Percentiles rank a stretch among this genome's conserved stretches.
These are phyloP conservation scores for Alloascoidea hylecoeti DNA, from an alignment of 805 yeast genomes.

Conservation along the genomic window DNA sequence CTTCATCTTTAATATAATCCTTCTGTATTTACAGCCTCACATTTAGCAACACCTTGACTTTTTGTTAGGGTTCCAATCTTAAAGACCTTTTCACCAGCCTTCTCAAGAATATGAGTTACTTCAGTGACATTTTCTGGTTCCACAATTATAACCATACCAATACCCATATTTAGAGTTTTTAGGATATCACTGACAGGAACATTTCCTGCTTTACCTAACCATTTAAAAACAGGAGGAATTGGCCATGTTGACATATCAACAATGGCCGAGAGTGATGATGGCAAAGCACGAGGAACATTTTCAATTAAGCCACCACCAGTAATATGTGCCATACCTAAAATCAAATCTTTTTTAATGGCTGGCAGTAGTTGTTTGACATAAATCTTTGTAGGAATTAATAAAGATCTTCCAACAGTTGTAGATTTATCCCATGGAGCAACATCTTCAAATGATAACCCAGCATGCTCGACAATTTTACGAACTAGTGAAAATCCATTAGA, in stretches of 20 bases:
- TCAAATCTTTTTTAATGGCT: conserved; percentile 47
- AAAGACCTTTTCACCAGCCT: conserved; percentile 65
- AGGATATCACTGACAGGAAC: conserved; percentile 76
- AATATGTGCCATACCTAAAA: conserved; percentile 88
- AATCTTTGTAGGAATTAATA: conserved; percentile 82
- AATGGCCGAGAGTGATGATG: conserved; percentile 62
- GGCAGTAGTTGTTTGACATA: conserved; percentile 86
- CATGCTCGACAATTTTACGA: conserved; percentile 76
- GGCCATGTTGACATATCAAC: conserved; percentile 74
- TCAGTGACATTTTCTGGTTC: conserved; percentile 48
- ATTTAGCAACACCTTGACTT: conserved; percentile 31
- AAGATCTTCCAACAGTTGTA: conserved; percentile 69
- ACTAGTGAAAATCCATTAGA: conserved; percentile 94
- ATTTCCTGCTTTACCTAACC: conserved; percentile 87
- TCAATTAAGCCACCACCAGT: conserved; percentile 98
- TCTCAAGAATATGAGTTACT: conserved; percentile 36
- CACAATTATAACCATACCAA: conserved; percentile 91
- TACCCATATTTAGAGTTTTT: conserved; percentile 90
- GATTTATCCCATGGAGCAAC: conserved; percentile 73
- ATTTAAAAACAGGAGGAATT: conserved; percentile 79
- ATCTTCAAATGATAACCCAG: conserved; percentile 57
- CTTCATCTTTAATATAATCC: conserved; percentile 26
- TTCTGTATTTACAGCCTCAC: conserved; percentile 38
- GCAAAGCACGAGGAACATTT: conserved; percentile 91
- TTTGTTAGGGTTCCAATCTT: conserved; percentile 45